Base-by-base conservation (phyloP, 1,139 yeast genomes). In the Candida sanyaensis region DNA sequence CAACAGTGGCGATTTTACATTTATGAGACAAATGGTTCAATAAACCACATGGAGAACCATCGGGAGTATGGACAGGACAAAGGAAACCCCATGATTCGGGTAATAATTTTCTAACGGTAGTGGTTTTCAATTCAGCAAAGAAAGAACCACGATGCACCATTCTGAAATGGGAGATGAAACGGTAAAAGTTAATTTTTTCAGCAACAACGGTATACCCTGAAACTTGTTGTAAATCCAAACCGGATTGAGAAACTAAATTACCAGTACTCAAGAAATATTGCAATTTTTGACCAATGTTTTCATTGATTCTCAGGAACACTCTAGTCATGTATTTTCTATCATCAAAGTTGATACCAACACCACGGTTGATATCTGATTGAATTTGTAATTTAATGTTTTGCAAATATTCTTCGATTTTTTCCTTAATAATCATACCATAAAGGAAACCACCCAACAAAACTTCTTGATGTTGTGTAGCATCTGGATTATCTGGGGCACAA, bases 141-240 rank as follows among this genome's bases (percentile, higher is more conserved):
- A 93, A 93, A 56, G 98, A 90, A 69, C 99, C 99, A 83, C 99
- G 87, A 71, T 93, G 99, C 44, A 93, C 99, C 99, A 93, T 93
- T 73, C 99, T 78, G 80, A 93, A 93, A 77, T 93, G 99, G 21
- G 98, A 84, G 56, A 93, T 86, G 73, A 93, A 93, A 66, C 99
- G 88, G 69, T 95, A 88, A 78, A 91, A 93, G 69, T 93, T 93
- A 68, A 93, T 93, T 69, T 95, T 93, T 72, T 93, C 99, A 2
- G 99, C 99, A 52, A 95, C 98, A 57, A 93, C 99, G 1, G 99
- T 93, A 67, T 90, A 93, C 63, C 99, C 99, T 46, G 96, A 87
- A 45, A 92, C 97, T 75, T 93, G 99, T 71, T 93, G 99, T 68
- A 93, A 81, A 79, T 93, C 99, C 51, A 93, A 80, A 63, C 99